These are phyloP conservation scores for Castanea sativa DNA, from an alignment of 306 rosid genomes.

Conservation along the genomic window DNA sequence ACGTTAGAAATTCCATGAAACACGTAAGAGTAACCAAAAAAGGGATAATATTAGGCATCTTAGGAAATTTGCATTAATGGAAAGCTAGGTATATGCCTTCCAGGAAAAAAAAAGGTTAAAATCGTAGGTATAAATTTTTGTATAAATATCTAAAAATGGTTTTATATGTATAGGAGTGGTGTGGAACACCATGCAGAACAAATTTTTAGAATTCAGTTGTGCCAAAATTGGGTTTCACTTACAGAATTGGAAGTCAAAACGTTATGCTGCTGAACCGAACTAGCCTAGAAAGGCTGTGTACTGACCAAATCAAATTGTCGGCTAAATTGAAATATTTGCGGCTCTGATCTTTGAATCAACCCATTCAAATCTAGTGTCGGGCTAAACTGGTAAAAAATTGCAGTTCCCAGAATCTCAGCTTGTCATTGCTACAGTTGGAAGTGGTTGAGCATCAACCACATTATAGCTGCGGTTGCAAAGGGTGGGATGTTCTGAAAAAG, in stretches of 20 bases:
- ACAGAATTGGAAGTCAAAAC: background rate
- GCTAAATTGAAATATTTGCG: background rate
- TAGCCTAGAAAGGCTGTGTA: background rate
- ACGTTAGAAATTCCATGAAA: too few relatives aligned
- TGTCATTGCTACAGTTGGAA: slow-evolving; percentile 51
- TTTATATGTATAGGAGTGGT: background rate
- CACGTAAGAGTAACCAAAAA: too few relatives aligned
- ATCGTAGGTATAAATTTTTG: too few relatives aligned
- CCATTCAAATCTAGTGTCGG: background rate
- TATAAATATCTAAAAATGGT: background rate
- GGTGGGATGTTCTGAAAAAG: slow-evolving; percentile 56
- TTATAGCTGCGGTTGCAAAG: slow-evolving; percentile 79
- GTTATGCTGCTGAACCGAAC: background rate
- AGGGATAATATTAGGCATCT: too few relatives aligned
- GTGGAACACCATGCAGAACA: background rate
- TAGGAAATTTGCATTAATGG: too few relatives aligned
- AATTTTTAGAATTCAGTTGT: background rate
- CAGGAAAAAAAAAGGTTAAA: too few relatives aligned
- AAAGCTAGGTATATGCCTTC: too few relatives aligned
- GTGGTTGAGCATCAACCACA: slow-evolving; percentile 44
- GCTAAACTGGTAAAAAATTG: background rate
- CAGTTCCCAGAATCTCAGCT: slow-evolving; percentile 32
- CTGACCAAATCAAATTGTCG: background rate
- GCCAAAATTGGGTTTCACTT: background rate
- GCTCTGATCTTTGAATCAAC: slow-evolving; percentile 3